Conservation (phyloP, 345 rosid genomes). For the Eucalyptus tenuipes region DNA sequence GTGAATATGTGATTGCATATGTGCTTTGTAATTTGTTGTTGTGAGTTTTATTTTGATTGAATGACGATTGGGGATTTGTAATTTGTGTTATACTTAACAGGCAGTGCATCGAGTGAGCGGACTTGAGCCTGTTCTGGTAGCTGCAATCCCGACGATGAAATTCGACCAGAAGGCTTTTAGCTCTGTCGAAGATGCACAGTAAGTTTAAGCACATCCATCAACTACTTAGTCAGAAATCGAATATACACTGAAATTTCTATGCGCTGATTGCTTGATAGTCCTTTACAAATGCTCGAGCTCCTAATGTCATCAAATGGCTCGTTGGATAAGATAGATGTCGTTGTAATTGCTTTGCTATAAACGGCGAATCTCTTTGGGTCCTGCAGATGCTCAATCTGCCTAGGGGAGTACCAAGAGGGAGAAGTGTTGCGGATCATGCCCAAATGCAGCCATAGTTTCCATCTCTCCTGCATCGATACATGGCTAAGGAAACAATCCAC, state of each 20-base stretch:
- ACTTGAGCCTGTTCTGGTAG: conserved; percentile 48
- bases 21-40: background rate
- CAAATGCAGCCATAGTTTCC: conserved; percentile 58
- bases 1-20: background rate
- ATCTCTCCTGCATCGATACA: conserved; percentile 49
- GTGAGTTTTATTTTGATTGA: background rate
- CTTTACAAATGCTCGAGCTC: background rate
- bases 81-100: conserved; percentile 6
- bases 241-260: background rate
- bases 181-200: conserved; percentile 51
- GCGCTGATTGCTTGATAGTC: background rate
- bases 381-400: conserved; percentile 58
- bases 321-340: background rate
- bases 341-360: background rate
- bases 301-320: background rate
- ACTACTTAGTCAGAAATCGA: background rate
- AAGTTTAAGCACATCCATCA: conserved; percentile 3
- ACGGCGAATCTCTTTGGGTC: background rate
- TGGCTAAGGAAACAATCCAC: conserved; percentile 64
- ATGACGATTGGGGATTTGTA: background rate
- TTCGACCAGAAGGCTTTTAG: conserved; percentile 34
- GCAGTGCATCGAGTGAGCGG: conserved; percentile 24
- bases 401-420: conserved; percentile 63
- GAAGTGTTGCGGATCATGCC: conserved; percentile 62
- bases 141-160: conserved; percentile 56